These are phyloP conservation scores for Tetragonia tetragonoides DNA, from an alignment of 148 eudicot species.

Conservation along the genomic window DNA sequence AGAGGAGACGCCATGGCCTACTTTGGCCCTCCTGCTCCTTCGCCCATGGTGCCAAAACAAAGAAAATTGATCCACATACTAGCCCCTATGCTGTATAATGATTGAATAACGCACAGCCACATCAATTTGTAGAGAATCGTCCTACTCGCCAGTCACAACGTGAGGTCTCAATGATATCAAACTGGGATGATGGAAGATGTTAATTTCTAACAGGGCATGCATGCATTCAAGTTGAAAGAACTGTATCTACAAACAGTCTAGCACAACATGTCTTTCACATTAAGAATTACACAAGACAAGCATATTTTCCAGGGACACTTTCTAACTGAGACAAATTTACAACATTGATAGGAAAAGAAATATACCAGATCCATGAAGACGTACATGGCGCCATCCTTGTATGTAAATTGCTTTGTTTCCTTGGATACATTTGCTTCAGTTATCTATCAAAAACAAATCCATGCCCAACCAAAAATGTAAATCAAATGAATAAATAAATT, in stretches of 20 bases:
- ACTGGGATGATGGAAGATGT: background rate
- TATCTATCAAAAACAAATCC: constrained; percentile 44
- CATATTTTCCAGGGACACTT: background rate
- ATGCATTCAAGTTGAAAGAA: background rate
- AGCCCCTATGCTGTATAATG: background rate
- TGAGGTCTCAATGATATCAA: background rate
- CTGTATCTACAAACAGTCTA: background rate
- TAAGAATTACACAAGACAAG: background rate
- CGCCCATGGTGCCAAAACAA: no score
- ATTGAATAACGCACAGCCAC: background rate
- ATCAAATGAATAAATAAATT: background rate
- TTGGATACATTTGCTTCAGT: constrained; percentile 69
- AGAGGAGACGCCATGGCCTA: no score
- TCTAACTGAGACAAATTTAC: background rate
- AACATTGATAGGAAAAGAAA: background rate
- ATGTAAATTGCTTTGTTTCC: constrained; percentile 92
- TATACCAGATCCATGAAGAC: constrained; percentile 94
- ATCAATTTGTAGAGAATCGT: background rate
- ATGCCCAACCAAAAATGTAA: constrained; percentile 13
- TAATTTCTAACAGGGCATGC: background rate
- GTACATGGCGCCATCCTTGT: constrained; percentile 79
- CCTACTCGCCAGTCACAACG: background rate
- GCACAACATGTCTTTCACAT: background rate
- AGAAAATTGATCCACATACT: no score
- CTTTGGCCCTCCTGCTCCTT: no score